Conservation (phyloP, 1,284 basidiomycete genomes). For the Naganishia albida region DNA sequence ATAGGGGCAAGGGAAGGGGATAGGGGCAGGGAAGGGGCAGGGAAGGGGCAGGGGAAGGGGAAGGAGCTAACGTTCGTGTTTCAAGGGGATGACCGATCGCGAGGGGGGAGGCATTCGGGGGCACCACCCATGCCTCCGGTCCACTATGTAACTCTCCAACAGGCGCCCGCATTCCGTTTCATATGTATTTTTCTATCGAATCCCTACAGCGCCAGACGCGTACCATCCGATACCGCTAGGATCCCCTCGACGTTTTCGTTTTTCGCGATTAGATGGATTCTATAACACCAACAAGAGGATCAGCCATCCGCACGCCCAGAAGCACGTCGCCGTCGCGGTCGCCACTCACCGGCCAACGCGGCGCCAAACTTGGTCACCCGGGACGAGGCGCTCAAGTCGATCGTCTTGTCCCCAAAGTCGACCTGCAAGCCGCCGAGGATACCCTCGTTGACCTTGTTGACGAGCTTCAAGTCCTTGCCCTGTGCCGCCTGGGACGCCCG, state of each 20-base stretch:
- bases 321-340: no score
- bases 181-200: constrained; percentile 26
- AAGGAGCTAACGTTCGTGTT: no score
- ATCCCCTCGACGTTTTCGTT: no score
- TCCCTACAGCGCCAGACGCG: no score
- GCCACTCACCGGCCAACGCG: constrained; percentile 50
- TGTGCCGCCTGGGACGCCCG: constrained; percentile 81
- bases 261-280: constrained; percentile 20
- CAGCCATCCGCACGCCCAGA: neutral
- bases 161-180: constrained; percentile 28
- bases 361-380: constrained; percentile 94
- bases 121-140: no score
- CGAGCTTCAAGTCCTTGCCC: constrained; percentile 80
- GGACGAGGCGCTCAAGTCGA: constrained; percentile 89
- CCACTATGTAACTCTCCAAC: no score
- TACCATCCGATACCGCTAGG: no score
- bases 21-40: no score
- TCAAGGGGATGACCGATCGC: no score
- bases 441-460: constrained; percentile 89
- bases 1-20: neutral
- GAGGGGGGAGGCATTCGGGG: no score
- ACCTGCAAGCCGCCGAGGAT: constrained; percentile 88
- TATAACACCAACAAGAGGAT: neutral
- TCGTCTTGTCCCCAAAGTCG: constrained; percentile 97
- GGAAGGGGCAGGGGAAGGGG: no score